Percentiles rank a stretch among this genome's conserved stretches.
These are phyloP conservation scores for Lipomyces orientalis DNA, from an alignment of 805 yeast genomes.

Conservation along the genomic window DNA sequence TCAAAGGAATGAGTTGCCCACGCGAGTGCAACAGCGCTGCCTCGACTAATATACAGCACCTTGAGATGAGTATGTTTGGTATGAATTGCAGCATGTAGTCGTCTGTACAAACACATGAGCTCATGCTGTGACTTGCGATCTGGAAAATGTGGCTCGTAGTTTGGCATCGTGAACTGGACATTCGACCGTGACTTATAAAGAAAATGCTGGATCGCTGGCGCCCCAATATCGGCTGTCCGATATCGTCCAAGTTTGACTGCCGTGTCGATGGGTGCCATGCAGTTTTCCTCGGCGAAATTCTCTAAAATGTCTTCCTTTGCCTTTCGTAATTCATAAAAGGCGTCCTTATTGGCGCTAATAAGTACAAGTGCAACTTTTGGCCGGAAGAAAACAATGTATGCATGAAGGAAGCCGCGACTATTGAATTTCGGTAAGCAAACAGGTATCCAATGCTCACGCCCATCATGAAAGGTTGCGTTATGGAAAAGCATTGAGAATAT, in stretches of 20 bases:
- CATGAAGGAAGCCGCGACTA: conserved; percentile 82
- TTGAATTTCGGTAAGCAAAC: conserved; percentile 91
- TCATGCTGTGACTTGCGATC: conserved; percentile 39
- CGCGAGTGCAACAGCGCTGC: conserved; percentile 50
- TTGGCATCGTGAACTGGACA: conserved; percentile 65
- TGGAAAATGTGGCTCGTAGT: conserved; percentile 48
- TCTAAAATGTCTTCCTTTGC: conserved; percentile 60
- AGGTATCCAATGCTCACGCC: conserved; percentile 88
- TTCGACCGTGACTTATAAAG: conserved; percentile 72
- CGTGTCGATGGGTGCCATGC: conserved; percentile 49
- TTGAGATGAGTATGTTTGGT: conserved; percentile 40
- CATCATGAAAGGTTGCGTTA: conserved; percentile 56
- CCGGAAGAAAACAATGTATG: conserved; percentile 70
- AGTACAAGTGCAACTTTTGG: conserved; percentile 52
- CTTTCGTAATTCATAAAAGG: conserved; percentile 76
- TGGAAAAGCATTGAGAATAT: conserved; percentile 72
- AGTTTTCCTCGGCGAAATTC: conserved; percentile 48
- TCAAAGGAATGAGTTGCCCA: conserved; percentile 68
- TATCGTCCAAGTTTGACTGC: conserved; percentile 50
- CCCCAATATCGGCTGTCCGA: conserved; percentile 59
- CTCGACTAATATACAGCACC: conserved; percentile 40
- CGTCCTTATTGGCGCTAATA: conserved; percentile 72
- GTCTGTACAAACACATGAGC: conserved; percentile 43
- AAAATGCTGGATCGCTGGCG: conserved; percentile 72
- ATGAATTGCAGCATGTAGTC: conserved; percentile 49